Conservation (phyloP, 2,329 filamentous ascomycete species). For the Capronia americana region DNA sequence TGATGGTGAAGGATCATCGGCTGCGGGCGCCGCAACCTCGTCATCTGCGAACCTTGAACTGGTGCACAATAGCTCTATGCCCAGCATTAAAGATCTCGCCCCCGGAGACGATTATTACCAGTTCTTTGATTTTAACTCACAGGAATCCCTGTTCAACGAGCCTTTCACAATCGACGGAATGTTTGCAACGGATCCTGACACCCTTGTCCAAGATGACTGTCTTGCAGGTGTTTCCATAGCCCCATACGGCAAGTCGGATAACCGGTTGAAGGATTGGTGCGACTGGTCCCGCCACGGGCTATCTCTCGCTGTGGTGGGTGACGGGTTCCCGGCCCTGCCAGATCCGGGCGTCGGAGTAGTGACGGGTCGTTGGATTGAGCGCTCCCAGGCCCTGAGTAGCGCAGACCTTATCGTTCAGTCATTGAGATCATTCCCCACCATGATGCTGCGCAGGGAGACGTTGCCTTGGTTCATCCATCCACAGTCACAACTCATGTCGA, state of each 20-base stretch:
- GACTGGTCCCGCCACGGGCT: not conserved
- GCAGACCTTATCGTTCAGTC: slow-evolving; percentile 25
- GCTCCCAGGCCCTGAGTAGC: slow-evolving; percentile 24
- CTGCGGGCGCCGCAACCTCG: not conserved
- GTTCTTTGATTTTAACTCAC: not conserved
- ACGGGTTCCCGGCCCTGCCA: not conserved
- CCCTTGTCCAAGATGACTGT: not conserved
- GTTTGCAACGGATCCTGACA: not conserved
- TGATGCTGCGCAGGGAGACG: slow-evolving; percentile 40
- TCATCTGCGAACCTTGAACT: not conserved
- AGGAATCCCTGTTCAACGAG: not conserved
- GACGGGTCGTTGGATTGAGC: not conserved
- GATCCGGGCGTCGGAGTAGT: not conserved
- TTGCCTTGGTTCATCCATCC: slow-evolving; percentile 41
- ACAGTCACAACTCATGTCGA: slow-evolving; percentile 7
- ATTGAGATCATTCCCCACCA: slow-evolving; percentile 35
- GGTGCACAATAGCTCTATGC: not conserved
- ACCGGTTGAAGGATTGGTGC: not conserved
- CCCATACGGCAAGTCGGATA: not conserved
- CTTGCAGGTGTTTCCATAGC: not conserved
- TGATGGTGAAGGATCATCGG: not conserved
- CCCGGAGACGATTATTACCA: not conserved
- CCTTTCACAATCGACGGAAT: not conserved
- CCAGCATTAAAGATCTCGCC: not conserved
- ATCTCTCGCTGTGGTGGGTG: slow-evolving; percentile 2